Evolutionary conservation across 768 basidiomycete genomes (phyloP), one percentile per base, ranked within the genome.

Genomic region (Phylloporus rhodoxanthus): DNA sequence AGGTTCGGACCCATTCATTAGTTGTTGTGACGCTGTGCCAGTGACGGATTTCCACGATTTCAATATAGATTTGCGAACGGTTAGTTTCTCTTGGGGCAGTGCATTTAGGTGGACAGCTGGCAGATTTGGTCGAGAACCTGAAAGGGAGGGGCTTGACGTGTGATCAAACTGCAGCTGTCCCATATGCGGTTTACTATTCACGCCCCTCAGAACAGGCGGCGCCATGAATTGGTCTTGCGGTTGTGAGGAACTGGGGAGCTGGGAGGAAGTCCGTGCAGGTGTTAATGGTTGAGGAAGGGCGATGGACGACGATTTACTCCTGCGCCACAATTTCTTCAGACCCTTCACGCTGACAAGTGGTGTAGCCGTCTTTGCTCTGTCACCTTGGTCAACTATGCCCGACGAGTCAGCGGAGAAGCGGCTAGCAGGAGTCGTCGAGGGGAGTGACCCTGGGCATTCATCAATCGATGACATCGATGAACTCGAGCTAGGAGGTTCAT

Each of bases 331-430:
- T 53, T 79, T 84, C 66, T 79, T 84, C 60, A 91, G 77, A 51
- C 76, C 77, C 66, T 81, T 88, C 45, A 88, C 84, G 25, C 80
- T 81, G 71, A 87, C 84, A 37, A 90, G 67, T 0, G 84, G 80
- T 28, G 78, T 33, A 21, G 55, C 40, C 21, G 52, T 11, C 57
- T 66, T 78, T 25, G 57, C 63, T 15, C 57, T 56, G 20, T 63
- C 61, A 14, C 61, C 66, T 30, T 64, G 69, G 21, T 68, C 67
- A 45, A 40, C 25, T 19, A 56, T 48, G 38, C 72, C 72, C 4
- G 76, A 63, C 0, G 89, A 91, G 61, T 91, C 89, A 19, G 79
- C 71, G 1, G 89, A 91, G 68, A 92, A 91, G 40, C 89, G 79
- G 59, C 85, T 86, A 5, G 76, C 75, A 20, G 72, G 63, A 17